These are phyloP conservation scores for Filobasidium floriforme DNA, from an alignment of 768 basidiomycete genomes.

Conservation along the genomic window DNA sequence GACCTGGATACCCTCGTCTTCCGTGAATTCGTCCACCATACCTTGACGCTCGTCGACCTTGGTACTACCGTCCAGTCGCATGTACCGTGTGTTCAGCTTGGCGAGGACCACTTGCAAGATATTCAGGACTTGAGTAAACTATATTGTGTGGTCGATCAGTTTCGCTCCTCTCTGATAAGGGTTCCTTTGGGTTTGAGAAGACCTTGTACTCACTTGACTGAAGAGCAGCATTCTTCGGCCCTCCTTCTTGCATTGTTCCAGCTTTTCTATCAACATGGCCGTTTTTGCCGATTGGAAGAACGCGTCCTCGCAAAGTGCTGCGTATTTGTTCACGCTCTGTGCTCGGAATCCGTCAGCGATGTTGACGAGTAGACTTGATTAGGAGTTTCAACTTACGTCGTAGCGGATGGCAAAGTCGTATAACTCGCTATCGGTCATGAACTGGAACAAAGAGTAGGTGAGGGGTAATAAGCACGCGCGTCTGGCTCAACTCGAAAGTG, in stretches of 20 bases:
- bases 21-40: conserved; percentile 90
- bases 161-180: too few relatives aligned
- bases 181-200: too few relatives aligned
- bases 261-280: conserved; percentile 60
- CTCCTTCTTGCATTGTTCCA: conserved; percentile 60
- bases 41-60: conserved; percentile 88
- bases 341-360: neutral
- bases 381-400: conserved; percentile 54
- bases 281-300: conserved; percentile 87
- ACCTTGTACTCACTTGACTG: conserved; percentile 62
- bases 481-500: neutral
- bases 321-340: conserved; percentile 55
- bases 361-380: neutral
- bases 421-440: conserved; percentile 96
- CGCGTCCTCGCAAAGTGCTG: conserved; percentile 60
- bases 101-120: conserved; percentile 78
- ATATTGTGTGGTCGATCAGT: neutral
- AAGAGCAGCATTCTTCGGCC: conserved; percentile 83
- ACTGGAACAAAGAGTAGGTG: conserved; percentile 43
- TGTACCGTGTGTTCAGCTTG: conserved; percentile 62
- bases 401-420: conserved; percentile 77
- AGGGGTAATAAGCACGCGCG: neutral
- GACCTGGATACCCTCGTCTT: conserved; percentile 73
- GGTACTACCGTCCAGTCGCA: conserved; percentile 84
- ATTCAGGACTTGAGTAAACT: conserved; percentile 95